Evolutionary conservation across 2,329 filamentous ascomycete genomes (phyloP), one percentile per base, ranked within the genome.

Genomic region (Colletotrichum lentis): DNA sequence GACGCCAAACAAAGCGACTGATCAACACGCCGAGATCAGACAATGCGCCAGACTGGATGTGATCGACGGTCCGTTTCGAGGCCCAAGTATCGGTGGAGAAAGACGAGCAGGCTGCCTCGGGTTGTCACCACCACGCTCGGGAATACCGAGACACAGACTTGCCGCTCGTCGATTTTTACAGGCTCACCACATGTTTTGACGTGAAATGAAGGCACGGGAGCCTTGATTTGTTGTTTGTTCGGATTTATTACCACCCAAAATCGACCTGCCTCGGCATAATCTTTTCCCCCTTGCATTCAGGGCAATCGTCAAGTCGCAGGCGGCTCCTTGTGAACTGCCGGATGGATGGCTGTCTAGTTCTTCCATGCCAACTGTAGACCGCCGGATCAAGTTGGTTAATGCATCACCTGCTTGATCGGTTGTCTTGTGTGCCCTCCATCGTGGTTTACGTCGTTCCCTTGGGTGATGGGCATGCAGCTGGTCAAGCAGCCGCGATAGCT

Each of bases 261-360:
- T 2, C 27, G 27, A 31, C 27, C 8, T 31, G 7, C 27, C 27
- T 31, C 27, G 27, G 7, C 27, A 31, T 31, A 8, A 31, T 31
- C 8, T 7, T 0, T 31, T 31, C 27, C 5, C 10, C 58, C 57
- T 22, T 50, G 37, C 12, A 16, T 18, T 44, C 52, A 66, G 1
- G 41, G 39, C 24, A 27, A 49, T 35, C 20, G 41, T 49, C 20
- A 20, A 55, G 49, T 47, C n/a, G 11, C 31, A 50, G 12, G 18
- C 14, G 41, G n/a, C 49, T 4, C 41, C 35, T 43, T 62, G 63
- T 24, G 41, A 61, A 44, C 44, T 66, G 24, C 44, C 43, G 11
- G 57, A 27, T 49, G 18, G 24, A 37, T 12, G 14, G 37, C 37
- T 24, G 10, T 31, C 18, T 1, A 37, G 2, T n/a, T n/a, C 43